Evolutionary conservation across 2,329 filamentous ascomycete genomes (phyloP), one percentile per base, ranked within the genome.

Genomic region (Fusarium gaditjirri): DNA sequence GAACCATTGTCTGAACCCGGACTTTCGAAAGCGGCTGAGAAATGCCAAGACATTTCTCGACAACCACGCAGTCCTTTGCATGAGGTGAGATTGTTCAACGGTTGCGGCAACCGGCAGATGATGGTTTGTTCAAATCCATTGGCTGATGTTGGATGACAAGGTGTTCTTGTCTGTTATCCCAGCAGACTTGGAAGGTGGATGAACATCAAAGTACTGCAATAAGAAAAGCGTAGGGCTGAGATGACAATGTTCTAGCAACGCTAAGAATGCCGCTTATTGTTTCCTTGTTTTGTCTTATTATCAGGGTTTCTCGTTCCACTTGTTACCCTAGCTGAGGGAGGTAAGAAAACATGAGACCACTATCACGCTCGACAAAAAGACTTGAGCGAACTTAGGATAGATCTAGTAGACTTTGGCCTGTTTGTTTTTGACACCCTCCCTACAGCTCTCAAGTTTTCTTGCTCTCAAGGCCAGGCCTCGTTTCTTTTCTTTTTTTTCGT

Each of bases 221-320:
- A 36, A 21, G 19, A 38, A 38, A 42, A 54, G 65, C 54, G 42
- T 68, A 68, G 50, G 65, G 65, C 65, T 68, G 65, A 68, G 36
- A 33, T 21, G 31, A 55, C 47, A 63, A 50, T 35, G 44, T 44
- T 44, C 50, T 38, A n/a, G 35, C 61, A 66, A 60, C 41, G 49
- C 62, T 47, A 39, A 50, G 60, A 57, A 56, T 68, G 43, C 25
- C 39, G 64, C 35, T 64, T 57, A 38, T 63, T 52, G 35, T 62
- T 35, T 52, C 11, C 36, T 38, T 46, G 57, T 27, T 25, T 43
- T 68, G 65, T 63, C 41, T 63, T 33, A 38, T 39, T 31, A 27
- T 47, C 41, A 43, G 39, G 39, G 47, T 27, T 31, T 63, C 35
- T 44, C 23, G 33, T 38, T 57, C 46, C 33, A 69, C 47, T 19